phyloP scores from a whole-genome alignment of 2,329 filamentous ascomycete genomes.

The Dothistroma pini region DNA sequence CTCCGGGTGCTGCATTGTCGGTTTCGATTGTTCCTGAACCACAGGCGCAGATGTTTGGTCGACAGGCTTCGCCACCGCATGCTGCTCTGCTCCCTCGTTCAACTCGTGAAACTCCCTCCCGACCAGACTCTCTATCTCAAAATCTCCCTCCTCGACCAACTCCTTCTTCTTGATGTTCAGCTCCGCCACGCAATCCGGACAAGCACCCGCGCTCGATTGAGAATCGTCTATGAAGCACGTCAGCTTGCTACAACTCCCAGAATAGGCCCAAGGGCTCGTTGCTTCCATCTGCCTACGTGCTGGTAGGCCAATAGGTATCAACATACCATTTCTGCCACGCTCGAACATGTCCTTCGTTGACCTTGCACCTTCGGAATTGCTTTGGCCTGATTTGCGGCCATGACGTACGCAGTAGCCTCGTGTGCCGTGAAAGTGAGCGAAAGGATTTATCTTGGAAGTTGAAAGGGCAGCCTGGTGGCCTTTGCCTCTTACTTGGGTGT shows the following conservation, averaged over 20 bases:
- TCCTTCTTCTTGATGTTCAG: conserved; percentile 28
- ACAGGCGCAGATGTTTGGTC: not conserved
- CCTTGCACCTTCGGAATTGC: not conserved
- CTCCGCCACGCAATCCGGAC: conserved; percentile 34
- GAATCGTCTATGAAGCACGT: conserved; percentile 17
- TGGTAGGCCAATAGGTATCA: conserved; percentile 27
- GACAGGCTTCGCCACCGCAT: not conserved
- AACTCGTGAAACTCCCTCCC: conserved; percentile 1
- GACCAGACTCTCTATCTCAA: not conserved
- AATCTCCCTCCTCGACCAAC: conserved; percentile 1
- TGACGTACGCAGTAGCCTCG: conserved; percentile 31
- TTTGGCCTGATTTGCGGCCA: conserved; percentile 25
- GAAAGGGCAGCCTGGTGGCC: not conserved
- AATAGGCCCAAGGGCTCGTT: conserved; percentile 30
- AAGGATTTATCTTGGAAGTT: conserved; percentile 7
- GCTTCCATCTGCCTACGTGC: conserved; percentile 29
- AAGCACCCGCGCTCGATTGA: conserved; percentile 23
- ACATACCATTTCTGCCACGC: conserved; percentile 29
- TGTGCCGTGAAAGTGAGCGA: conserved; percentile 26
- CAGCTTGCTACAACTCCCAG: conserved; percentile 3
- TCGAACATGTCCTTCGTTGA: conserved; percentile 28
- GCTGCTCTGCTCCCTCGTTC: not conserved
- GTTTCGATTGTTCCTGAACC: no score
- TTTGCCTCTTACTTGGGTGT: not conserved
- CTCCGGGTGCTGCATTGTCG: no score